These are phyloP conservation scores for Pseudopithomyces chartarum DNA, from an alignment of 2,329 filamentous ascomycete genomes.

Conservation along the genomic window DNA sequence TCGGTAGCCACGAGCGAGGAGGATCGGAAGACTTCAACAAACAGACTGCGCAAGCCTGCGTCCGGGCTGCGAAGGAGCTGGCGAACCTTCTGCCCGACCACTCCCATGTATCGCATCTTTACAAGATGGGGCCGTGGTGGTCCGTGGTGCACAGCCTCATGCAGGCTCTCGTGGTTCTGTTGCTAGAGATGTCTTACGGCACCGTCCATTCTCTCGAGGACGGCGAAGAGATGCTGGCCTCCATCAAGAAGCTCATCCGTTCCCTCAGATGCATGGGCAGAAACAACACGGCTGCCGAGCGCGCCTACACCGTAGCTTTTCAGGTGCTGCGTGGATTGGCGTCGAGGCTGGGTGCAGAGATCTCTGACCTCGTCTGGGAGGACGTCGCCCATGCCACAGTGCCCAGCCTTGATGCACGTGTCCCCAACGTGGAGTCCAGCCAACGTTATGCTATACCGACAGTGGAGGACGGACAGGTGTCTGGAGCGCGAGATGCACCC, in stretches of 20 bases:
- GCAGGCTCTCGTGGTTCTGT: conserved; percentile 44
- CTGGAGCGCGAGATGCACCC: too few species aligned
- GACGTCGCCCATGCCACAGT: too few species aligned
- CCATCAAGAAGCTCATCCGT: conserved; percentile 39
- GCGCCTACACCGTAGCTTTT: conserved; percentile 27
- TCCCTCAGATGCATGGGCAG: conserved; percentile 40
- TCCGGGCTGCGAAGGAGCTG: too few species aligned
- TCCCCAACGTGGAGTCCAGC: too few species aligned
- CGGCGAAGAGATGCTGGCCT: conserved; percentile 27
- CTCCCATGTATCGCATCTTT: too few species aligned
- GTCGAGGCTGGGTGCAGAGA: neutral
- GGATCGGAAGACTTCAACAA: too few species aligned
- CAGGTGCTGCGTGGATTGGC: conserved; percentile 3
- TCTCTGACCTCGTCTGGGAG: conserved; percentile 2
- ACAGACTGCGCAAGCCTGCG: too few species aligned
- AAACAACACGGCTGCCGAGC: conserved; percentile 34
- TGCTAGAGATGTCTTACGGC: conserved; percentile 44
- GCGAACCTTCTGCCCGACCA: too few species aligned
- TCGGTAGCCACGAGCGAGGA: too few species aligned
- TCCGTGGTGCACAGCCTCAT: conserved; percentile 47
- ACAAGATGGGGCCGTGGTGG: conserved; percentile 47
- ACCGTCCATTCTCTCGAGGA: conserved; percentile 31
- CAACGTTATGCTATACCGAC: too few species aligned
- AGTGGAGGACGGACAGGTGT: too few species aligned
- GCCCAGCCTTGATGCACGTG: too few species aligned